A percentile compares a stretch with the other conserved stretches of the same genome.
Conservation (phyloP, 2,329 filamentous ascomycete species). For the Purpureocillium lavendulum region DNA sequence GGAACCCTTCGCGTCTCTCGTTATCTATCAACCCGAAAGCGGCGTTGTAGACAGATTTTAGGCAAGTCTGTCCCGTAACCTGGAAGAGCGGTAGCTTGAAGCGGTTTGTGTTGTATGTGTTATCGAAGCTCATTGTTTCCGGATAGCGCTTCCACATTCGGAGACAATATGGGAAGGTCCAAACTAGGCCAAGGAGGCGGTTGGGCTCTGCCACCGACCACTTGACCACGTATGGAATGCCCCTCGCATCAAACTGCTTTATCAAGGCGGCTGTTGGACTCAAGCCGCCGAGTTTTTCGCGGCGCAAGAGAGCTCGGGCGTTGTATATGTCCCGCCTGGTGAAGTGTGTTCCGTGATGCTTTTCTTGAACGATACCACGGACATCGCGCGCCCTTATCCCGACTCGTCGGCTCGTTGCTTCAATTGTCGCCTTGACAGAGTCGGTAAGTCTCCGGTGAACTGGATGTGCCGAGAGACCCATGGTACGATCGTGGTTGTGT, state of each 20-base stretch:
- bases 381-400: too few species aligned
- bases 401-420: conserved; percentile 4
- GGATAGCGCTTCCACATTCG: conserved; percentile 3
- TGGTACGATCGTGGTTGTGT: background rate
- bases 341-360: too few species aligned
- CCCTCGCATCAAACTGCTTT: too few species aligned
- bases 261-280: too few species aligned
- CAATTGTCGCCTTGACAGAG: conserved; percentile 5
- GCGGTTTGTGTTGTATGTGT: conserved; percentile 1
- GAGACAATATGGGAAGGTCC: conserved; percentile 1
- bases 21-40: conserved; percentile 7
- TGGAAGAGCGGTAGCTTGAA: too few species aligned
- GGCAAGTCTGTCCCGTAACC: too few species aligned
- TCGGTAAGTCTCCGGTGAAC: conserved; percentile 4
- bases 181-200: background rate
- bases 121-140: conserved; percentile 2
- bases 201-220: too few species aligned
- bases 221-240: too few species aligned
- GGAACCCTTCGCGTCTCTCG: conserved; percentile 4
- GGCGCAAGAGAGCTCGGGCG: too few species aligned
- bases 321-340: too few species aligned
- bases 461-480: conserved; percentile 4
- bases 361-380: too few species aligned
- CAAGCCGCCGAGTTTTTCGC: too few species aligned
- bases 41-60: conserved; percentile 6